Conservation (phyloP, 257 asterid species). For the Solanum commersonii region DNA sequence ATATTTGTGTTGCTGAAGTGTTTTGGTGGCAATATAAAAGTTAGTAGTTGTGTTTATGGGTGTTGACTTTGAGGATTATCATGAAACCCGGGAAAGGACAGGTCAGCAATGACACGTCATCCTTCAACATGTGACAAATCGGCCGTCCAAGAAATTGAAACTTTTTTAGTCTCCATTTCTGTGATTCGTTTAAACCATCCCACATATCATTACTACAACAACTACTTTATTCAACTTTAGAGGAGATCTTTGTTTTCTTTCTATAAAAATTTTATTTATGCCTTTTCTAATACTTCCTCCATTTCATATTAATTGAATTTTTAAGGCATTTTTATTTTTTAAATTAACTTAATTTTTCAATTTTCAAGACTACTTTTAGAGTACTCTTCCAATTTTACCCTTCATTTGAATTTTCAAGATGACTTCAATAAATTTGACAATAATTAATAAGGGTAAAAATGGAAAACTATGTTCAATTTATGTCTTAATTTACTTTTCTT, state of each 20-base stretch:
- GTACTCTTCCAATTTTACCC: too few species aligned
- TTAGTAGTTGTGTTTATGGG: background rate
- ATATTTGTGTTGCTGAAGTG: background rate
- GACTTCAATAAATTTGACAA: too few species aligned
- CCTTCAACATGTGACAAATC: conserved; percentile 21
- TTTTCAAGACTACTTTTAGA: too few species aligned
- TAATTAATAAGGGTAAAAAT: too few species aligned
- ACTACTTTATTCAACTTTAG: background rate
- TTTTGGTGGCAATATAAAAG: background rate
- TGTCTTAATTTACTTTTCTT: too few species aligned
- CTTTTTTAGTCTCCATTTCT: background rate
- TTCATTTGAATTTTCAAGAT: too few species aligned
- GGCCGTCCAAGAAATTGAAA: conserved; percentile 21
- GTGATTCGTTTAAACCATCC: background rate
- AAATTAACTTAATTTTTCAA: too few species aligned
- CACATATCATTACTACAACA: conserved; percentile 9
- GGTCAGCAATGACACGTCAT: background rate
- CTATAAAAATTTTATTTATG: background rate
- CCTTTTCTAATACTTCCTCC: background rate
- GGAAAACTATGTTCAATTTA: too few species aligned
- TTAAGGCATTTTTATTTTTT: too few species aligned
- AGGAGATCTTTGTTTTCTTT: too few species aligned
- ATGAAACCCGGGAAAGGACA: background rate
- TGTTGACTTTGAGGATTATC: background rate
- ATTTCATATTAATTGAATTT: too few species aligned